These are phyloP conservation scores for Delphinella strobiligena DNA, from an alignment of 2,329 filamentous ascomycete genomes.

Conservation along the genomic window DNA sequence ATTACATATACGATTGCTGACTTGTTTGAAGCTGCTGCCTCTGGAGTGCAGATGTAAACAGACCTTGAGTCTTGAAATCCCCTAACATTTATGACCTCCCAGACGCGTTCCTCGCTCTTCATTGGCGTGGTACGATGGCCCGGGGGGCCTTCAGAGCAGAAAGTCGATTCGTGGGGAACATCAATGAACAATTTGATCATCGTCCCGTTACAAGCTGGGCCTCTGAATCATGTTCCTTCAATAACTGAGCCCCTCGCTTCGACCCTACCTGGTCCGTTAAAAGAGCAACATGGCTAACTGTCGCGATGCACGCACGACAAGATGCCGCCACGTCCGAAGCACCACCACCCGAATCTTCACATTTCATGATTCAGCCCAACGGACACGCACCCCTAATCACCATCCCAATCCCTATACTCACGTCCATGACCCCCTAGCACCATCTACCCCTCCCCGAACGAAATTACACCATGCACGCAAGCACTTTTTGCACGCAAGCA, in stretches of 20 bases:
- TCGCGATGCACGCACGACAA: too few relatives aligned
- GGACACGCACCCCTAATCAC: background rate
- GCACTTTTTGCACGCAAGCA: background rate
- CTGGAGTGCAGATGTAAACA: conserved; percentile 7
- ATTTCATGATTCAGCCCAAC: background rate
- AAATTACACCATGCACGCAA: background rate
- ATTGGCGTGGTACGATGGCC: background rate
- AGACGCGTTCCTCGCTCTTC: background rate
- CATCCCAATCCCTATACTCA: background rate
- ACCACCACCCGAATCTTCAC: background rate
- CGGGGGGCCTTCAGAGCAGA: too few relatives aligned
- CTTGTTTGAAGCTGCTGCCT: conserved; percentile 1
- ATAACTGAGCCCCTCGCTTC: too few relatives aligned
- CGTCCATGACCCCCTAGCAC: conserved; percentile 1
- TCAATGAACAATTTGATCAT: too few relatives aligned
- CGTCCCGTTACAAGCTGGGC: too few relatives aligned
- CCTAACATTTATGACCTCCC: background rate
- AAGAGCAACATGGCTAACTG: too few relatives aligned
- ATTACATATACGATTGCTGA: background rate
- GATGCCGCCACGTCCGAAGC: background rate
- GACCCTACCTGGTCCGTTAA: too few relatives aligned
- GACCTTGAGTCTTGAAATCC: background rate
- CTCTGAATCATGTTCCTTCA: too few relatives aligned
- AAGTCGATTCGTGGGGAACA: too few relatives aligned
- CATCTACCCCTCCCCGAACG: background rate